Conservation (phyloP, 2,329 filamentous ascomycete genomes). For the Monosporascus sp. region DNA sequence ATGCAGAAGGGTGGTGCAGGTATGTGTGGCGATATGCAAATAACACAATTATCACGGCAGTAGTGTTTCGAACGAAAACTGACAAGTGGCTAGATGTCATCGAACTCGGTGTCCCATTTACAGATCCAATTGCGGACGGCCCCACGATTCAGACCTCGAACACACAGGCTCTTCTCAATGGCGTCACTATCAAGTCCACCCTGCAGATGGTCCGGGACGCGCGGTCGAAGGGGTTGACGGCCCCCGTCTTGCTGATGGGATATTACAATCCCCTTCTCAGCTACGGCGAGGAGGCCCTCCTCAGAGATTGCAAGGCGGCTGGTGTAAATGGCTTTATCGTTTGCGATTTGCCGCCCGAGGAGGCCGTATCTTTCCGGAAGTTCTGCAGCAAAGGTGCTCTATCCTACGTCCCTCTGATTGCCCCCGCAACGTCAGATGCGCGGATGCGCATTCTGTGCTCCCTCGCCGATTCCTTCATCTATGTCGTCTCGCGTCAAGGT, state of each 20-base stretch:
- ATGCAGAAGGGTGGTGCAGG: slow-evolving; percentile 91
- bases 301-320: slow-evolving; percentile 76
- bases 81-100: slow-evolving; percentile 65
- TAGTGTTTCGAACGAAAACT: neutral
- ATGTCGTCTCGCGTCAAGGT: slow-evolving; percentile 95
- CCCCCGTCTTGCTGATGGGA: slow-evolving; percentile 91
- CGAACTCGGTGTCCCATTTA: slow-evolving; percentile 94
- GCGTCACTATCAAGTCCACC: slow-evolving; percentile 74
- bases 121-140: slow-evolving; percentile 95
- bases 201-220: slow-evolving; percentile 82
- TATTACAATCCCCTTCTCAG: slow-evolving; percentile 96
- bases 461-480: slow-evolving; percentile 98
- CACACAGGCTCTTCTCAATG: slow-evolving; percentile 82
- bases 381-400: slow-evolving; percentile 76
- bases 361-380: slow-evolving; percentile 86
- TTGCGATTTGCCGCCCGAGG: slow-evolving; percentile 91
- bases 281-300: slow-evolving; percentile 87
- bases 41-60: neutral
- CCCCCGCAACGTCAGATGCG: slow-evolving; percentile 83
- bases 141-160: slow-evolving; percentile 96
- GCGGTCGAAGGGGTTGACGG: slow-evolving; percentile 68
- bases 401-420: slow-evolving; percentile 95
- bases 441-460: slow-evolving; percentile 95
- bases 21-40: slow-evolving; percentile 36
- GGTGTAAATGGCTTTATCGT: slow-evolving; percentile 96